Evolutionary conservation across 306 rosid species (phyloP).

Genomic region (Trifolium fragiferum): DNA sequence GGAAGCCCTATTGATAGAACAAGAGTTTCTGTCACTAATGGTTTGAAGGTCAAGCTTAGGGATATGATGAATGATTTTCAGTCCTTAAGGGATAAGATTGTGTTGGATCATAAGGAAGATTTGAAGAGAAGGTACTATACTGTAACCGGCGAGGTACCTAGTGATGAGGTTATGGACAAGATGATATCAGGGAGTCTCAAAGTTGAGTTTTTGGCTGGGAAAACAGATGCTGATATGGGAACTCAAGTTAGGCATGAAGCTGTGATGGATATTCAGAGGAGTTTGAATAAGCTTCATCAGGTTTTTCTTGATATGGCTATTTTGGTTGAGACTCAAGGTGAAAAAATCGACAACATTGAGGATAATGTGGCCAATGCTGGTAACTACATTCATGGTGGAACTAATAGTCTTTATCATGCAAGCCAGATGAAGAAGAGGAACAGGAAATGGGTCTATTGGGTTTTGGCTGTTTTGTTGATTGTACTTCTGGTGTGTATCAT

Average conservation of each 20-base stretch:
- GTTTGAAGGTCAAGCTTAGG: slow-evolving; percentile 79
- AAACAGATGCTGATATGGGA: slow-evolving; percentile 62
- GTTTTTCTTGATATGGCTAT: slow-evolving; percentile 97
- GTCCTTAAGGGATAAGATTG: slow-evolving; percentile 65
- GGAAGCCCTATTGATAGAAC: slow-evolving; percentile 76
- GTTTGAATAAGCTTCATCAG: slow-evolving; percentile 91
- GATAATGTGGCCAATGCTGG: slow-evolving; percentile 75
- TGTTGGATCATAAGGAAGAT: slow-evolving; percentile 80
- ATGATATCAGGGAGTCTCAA: slow-evolving; percentile 65
- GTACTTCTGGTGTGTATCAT: slow-evolving; percentile 73
- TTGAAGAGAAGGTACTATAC: slow-evolving; percentile 72
- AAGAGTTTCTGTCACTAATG: slow-evolving; percentile 67
- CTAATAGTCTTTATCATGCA: slow-evolving; percentile 74
- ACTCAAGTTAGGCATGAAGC: slow-evolving; percentile 76
- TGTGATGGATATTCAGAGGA: slow-evolving; percentile 77
- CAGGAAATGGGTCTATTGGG: slow-evolving; percentile 67
- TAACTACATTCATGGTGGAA: slow-evolving; percentile 73
- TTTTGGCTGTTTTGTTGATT: slow-evolving; percentile 65
- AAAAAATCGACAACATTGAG: slow-evolving; percentile 78
- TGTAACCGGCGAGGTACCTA: slow-evolving; percentile 67
- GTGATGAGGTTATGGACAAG: slow-evolving; percentile 71
- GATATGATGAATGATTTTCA: slow-evolving; percentile 82
- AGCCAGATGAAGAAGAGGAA: slow-evolving; percentile 70
- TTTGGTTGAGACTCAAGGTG: slow-evolving; percentile 85
- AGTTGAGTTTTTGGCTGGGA: slow-evolving; percentile 70